phyloP scores from a whole-genome alignment of 805 yeast species.

The Starmerella gropengiesseri region DNA sequence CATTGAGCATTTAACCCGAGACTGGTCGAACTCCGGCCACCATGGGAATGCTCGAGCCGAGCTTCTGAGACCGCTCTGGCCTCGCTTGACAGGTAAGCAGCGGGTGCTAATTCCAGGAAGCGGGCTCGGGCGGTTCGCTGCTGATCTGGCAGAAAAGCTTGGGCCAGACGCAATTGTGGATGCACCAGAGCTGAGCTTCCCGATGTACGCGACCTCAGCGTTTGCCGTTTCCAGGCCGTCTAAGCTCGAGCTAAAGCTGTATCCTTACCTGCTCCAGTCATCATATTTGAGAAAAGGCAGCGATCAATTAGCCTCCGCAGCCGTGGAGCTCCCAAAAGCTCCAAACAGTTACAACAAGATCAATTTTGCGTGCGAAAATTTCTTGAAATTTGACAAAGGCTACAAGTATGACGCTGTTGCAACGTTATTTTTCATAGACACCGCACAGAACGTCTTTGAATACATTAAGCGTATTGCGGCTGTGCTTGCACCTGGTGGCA shows the following conservation, averaged over 20 bases:
- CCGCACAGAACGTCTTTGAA: conserved; percentile 75
- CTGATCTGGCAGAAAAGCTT: conserved; percentile 36
- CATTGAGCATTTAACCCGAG: conserved; percentile 66
- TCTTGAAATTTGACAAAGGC: conserved; percentile 39
- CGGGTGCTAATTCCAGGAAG: conserved; percentile 72
- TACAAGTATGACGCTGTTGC: conserved; percentile 33
- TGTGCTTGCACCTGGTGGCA: conserved; percentile 40
- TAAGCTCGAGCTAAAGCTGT: conserved; percentile 13
- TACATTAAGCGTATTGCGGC: conserved; percentile 57
- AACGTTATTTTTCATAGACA: conserved; percentile 71
- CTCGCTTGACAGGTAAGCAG: conserved; percentile 28
- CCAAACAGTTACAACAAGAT: background rate
- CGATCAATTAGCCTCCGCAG: conserved; percentile 37
- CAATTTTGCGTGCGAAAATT: conserved; percentile 43
- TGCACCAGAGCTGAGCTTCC: conserved; percentile 63
- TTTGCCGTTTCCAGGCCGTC: conserved; percentile 19
- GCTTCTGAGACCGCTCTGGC: conserved; percentile 41
- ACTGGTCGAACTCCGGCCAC: conserved; percentile 43
- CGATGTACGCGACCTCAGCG: conserved; percentile 49
- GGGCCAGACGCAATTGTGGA: conserved; percentile 35
- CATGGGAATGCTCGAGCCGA: conserved; percentile 45
- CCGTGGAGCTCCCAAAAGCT: conserved; percentile 5
- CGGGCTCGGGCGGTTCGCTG: conserved; percentile 72
- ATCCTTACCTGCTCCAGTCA: conserved; percentile 46
- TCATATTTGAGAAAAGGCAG: conserved; percentile 46